Percentiles rank a stretch among this genome's conserved stretches.
Evolutionary conservation across 2,329 filamentous ascomycete species (phyloP).

Genomic region (Fusarium udum): DNA sequence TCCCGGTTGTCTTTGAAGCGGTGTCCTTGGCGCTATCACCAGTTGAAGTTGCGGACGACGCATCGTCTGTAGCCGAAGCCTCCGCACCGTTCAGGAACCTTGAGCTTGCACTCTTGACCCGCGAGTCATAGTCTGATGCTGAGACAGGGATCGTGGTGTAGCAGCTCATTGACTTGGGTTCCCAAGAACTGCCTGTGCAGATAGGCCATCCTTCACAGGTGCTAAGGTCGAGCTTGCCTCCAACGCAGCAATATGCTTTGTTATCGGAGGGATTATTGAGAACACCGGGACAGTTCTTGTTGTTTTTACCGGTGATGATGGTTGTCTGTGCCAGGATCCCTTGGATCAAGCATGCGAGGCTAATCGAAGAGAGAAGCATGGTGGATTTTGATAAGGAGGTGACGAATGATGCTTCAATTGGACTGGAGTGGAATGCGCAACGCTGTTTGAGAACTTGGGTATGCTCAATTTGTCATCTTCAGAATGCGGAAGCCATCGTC

Average conservation of each 20-base stretch:
- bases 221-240: slow-evolving; percentile 11
- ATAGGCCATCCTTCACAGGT: slow-evolving; percentile 21
- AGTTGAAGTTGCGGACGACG: not conserved
- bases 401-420: not conserved
- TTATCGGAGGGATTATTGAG: not conserved
- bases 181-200: slow-evolving; percentile 4
- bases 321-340: not conserved
- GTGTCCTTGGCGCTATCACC: not conserved
- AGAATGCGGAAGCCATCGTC: not conserved
- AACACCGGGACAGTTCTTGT: slow-evolving; percentile 2
- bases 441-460: not conserved
- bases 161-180: slow-evolving; percentile 2
- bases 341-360: not conserved
- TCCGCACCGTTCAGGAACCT: not conserved
- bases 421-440: not conserved
- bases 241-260: slow-evolving; percentile 13
- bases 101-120: slow-evolving; percentile 11
- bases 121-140: not conserved
- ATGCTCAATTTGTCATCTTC: not conserved
- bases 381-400: not conserved
- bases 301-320: not conserved
- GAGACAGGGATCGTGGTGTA: not conserved
- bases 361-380: not conserved
- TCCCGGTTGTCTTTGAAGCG: not conserved
- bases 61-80: not conserved